Evolutionary conservation across 148 eudicot species (phyloP).

Genomic region (Vaccinium vitisidaea): DNA sequence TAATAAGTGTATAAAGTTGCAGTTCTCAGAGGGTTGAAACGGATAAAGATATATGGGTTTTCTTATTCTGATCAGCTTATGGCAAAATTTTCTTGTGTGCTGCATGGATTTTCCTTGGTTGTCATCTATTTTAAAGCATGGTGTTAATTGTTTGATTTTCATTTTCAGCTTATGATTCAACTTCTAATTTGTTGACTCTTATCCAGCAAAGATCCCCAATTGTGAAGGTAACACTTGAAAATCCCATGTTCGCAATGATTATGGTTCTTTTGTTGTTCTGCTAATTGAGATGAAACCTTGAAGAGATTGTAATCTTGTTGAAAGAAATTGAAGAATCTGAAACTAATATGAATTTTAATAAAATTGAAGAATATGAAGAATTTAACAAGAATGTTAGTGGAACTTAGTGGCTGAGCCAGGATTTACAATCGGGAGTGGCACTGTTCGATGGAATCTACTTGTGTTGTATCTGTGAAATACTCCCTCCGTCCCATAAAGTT

Average conservation of each 20-base stretch:
- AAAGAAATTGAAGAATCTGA: background rate
- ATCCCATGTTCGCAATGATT: background rate
- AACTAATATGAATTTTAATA: background rate
- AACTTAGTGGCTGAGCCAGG: background rate
- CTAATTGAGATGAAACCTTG: background rate
- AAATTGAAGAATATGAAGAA: conserved; percentile 1
- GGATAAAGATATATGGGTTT: background rate
- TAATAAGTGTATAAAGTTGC: background rate
- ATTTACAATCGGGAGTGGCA: too few species aligned
- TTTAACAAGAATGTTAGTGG: background rate
- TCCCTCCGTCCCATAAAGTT: too few species aligned
- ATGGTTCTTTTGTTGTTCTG: background rate
- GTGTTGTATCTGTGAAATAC: too few species aligned
- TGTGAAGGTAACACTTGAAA: conserved; percentile 53
- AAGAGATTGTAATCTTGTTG: background rate
- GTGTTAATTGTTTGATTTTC: conserved; percentile 1
- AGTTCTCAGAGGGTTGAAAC: background rate
- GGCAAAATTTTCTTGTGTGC: background rate
- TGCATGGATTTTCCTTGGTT: background rate
- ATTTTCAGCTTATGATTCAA: conserved; percentile 63
- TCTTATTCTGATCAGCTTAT: background rate
- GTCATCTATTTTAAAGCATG: conserved; percentile 12
- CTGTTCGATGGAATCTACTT: too few species aligned
- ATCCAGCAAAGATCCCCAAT: conserved; percentile 93
- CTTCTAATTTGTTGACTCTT: conserved; percentile 47